phyloP scores from a whole-genome alignment of 2,329 filamentous ascomycete genomes.

The Fusarium chuoi region DNA sequence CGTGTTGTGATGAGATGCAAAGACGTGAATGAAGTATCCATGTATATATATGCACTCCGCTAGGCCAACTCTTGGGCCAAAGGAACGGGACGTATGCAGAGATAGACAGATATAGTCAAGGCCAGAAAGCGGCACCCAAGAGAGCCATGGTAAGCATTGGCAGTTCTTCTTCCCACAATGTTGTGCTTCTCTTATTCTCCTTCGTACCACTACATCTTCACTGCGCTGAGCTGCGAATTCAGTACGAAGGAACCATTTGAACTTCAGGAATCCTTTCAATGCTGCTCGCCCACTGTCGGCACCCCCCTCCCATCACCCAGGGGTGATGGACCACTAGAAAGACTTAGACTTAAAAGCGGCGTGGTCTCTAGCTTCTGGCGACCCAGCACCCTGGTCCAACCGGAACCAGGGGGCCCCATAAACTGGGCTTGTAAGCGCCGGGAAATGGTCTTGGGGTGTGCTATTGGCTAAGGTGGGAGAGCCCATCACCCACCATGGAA shows the following conservation, averaged over 20 bases:
- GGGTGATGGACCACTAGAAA: slow-evolving; percentile 10
- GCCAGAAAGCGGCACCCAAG: background rate
- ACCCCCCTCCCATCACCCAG: slow-evolving; percentile 17
- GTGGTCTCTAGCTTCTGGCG: slow-evolving; percentile 24
- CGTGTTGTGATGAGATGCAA: slow-evolving; percentile 22
- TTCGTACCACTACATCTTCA: background rate
- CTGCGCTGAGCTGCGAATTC: background rate
- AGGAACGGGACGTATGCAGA: slow-evolving; percentile 31
- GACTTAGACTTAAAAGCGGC: slow-evolving; percentile 41
- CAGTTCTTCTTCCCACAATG: background rate
- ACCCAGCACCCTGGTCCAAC: slow-evolving; percentile 45
- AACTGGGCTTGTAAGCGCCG: slow-evolving; percentile 49
- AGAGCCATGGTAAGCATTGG: background rate
- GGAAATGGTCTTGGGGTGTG: slow-evolving; percentile 27
- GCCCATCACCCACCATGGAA: slow-evolving; percentile 48
- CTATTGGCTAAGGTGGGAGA: slow-evolving; percentile 44
- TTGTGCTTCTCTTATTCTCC: background rate
- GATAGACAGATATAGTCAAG: slow-evolving; percentile 17
- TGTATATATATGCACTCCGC: slow-evolving; percentile 27
- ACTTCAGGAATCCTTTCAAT: slow-evolving; percentile 18
- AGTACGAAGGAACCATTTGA: background rate
- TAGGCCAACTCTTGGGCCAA: slow-evolving; percentile 38
- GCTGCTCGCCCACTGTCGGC: slow-evolving; percentile 15
- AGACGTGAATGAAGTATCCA: slow-evolving; percentile 19
- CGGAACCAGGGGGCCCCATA: slow-evolving; percentile 16